Base-by-base conservation (phyloP, 2,329 filamentous ascomycete species). In the Zopfia rhizophila region DNA sequence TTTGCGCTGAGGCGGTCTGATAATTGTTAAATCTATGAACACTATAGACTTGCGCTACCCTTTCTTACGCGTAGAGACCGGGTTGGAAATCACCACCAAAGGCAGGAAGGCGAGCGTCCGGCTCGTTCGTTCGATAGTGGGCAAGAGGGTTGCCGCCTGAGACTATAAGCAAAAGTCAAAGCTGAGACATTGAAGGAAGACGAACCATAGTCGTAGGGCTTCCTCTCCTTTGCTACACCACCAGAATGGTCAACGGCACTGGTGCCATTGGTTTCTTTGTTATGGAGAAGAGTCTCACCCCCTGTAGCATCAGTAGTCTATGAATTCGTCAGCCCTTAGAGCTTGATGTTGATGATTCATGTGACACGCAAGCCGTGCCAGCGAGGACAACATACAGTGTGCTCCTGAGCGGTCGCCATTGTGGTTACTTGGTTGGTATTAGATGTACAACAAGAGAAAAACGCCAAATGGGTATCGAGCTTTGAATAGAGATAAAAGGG, bases 71-170 rank as follows among this genome's bases (percentile, higher is more conserved):
- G 71, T 80, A 79, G 14, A 77, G 72, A 70, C 78, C 78, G 8
- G 78, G 78, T 56, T 80, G 78, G 58, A 80, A 78, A 55, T 78
- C 75, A 71, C 78, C 78, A 62, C 78, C 78, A 41, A 80, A 80
- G 33, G 78, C 75, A 22, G 70, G 64, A 12, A 79, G 69, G 24
- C 75, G 74, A 19, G 68, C 30, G 6, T 72, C 71, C n/a, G 74
- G 73, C 38, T 79, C 73, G 57, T 77, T 77, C 46, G 77, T 79
- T 50, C 72, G 72, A 58, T 75, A 61, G 54, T 79, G 76, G n/a
- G 76, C 76, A 21, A 80, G 74, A 28, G 78, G 78, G 61, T 80
- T 80, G 52, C 78, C 78, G 56, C 77, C 58, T 62, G 25, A 7
- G 14, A 3, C 10, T 61, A 51, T 75, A 68, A 61, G 72, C 68